phyloP scores from a whole-genome alignment of 2,329 filamentous ascomycete species.

The Emmonsia crescens region DNA sequence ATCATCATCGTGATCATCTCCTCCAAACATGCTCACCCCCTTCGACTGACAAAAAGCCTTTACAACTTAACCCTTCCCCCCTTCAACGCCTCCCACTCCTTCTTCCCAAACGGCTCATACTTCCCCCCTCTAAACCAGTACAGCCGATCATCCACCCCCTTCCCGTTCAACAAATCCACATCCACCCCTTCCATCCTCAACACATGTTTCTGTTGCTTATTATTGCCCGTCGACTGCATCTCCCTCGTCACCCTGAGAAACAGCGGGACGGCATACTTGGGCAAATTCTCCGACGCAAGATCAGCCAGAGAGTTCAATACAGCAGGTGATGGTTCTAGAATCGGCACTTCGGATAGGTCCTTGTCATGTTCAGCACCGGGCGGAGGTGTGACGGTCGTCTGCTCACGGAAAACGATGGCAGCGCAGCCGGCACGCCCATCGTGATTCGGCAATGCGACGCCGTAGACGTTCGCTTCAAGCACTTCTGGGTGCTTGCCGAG shows the following conservation, averaged over 20 bases:
- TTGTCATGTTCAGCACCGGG: neutral
- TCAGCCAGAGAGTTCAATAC: conserved; percentile 50
- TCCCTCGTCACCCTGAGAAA: conserved; percentile 60
- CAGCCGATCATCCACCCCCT: conserved; percentile 39
- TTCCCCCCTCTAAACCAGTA: conserved; percentile 56
- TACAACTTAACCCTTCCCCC: conserved; percentile 57
- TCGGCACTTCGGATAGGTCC: neutral
- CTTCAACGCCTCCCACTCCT: conserved; percentile 59
- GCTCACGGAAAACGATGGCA: conserved; percentile 50
- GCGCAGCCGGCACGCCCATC: conserved; percentile 78
- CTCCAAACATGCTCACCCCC: neutral
- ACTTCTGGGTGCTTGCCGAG: conserved; percentile 57
- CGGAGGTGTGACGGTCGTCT: conserved; percentile 21
- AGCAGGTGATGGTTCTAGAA: conserved; percentile 24
- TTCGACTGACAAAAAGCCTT: neutral
- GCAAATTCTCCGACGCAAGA: conserved; percentile 50
- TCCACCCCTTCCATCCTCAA: conserved; percentile 65
- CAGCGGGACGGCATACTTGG: conserved; percentile 63
- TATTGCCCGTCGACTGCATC: conserved; percentile 65
- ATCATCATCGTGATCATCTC: neutral
- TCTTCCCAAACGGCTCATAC: conserved; percentile 57
- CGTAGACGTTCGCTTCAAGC: conserved; percentile 76
- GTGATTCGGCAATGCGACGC: conserved; percentile 65
- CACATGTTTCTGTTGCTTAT: conserved; percentile 75
- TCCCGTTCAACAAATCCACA: conserved; percentile 32